Base-by-base conservation (phyloP, 352 stramenopile genomes). In the Globisporangium viniferum region DNA sequence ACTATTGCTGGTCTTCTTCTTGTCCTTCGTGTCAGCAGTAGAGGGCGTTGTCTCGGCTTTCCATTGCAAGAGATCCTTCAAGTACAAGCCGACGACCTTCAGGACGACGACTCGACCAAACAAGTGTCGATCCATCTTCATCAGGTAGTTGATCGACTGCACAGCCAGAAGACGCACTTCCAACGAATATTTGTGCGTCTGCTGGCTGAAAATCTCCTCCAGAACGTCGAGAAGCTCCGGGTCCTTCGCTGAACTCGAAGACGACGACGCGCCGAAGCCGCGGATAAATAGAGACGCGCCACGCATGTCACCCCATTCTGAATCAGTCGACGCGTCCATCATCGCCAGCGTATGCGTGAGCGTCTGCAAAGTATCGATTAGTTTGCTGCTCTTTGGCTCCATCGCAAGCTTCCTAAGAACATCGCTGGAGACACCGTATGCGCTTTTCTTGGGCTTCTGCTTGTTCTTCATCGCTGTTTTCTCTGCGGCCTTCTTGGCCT, bases 121-220 rank as follows among this genome's bases (percentile, higher is more conserved):
- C 61, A 88, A 68, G 53, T 88, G 77, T 10, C 78, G 73, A 62
- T 95, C 86, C 82, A 95, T 83, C 71, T 94, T 95, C 58, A 93
- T 75, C 51, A 95, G 66, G 70, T 95, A 95, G 67, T 94, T 94
- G 70, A 94, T 86, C 5, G 88, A 93, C 63, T 95, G 88, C 27
- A 92, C 69, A 1, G 86, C 82, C 35, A 95, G 69, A 0, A 92
- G 67, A 3, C 84, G 79, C 29, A 87, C 72, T 70, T 89, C 78
- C 9, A 75, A 44, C 2, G 75, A 48, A 69, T 84, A 91, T 15
- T 65, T 69, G 3, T 53, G 53, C 53, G 76, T 54, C 6, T 81
- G 59, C 31, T 83, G 69, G 56, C 70, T 71, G 35, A 92, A 88
- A 49, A 94, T 82, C 44, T 76, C 66, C 15, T 69, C 64, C 51